phyloP scores from a whole-genome alignment of 495 filamentous ascomycete genomes.

The Margaritispora aquatica region DNA sequence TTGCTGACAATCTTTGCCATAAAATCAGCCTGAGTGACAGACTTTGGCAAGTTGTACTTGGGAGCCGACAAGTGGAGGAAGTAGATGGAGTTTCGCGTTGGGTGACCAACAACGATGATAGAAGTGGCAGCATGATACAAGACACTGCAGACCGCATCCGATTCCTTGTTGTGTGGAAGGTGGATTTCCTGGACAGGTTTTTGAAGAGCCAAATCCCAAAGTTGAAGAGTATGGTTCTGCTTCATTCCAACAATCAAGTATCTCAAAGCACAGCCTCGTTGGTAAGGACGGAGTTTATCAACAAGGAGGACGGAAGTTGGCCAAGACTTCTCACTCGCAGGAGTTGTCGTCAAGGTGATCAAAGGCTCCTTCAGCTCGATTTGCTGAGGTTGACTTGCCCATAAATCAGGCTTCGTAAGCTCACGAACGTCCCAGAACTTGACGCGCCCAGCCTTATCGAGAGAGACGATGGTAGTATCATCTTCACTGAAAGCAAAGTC shows the following conservation, averaged over 20 bases:
- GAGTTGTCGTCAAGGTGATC: slow-evolving; percentile 69
- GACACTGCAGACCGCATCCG: slow-evolving; percentile 93
- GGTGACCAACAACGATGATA: slow-evolving; percentile 92
- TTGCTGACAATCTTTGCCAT: slow-evolving; percentile 68
- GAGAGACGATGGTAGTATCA: slow-evolving; percentile 86
- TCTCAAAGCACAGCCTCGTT: slow-evolving; percentile 75
- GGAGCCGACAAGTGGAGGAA: slow-evolving; percentile 92
- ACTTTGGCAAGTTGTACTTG: slow-evolving; percentile 69
- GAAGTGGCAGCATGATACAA: slow-evolving; percentile 84
- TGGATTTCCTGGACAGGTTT: slow-evolving; percentile 96
- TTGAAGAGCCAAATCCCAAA: slow-evolving; percentile 94
- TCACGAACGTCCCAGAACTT: slow-evolving; percentile 96
- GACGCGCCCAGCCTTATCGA: slow-evolving; percentile 91
- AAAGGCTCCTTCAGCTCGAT: slow-evolving; percentile 73
- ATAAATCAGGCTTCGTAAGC: slow-evolving; percentile 48
- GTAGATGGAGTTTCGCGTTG: slow-evolving; percentile 94
- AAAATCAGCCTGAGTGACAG: slow-evolving; percentile 81
- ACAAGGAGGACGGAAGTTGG: slow-evolving; percentile 93
- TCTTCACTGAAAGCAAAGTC: slow-evolving; percentile 97
- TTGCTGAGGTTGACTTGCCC: slow-evolving; percentile 9
- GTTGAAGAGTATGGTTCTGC: slow-evolving; percentile 96
- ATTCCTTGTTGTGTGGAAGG: slow-evolving; percentile 93
- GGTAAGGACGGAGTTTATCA: slow-evolving; percentile 88
- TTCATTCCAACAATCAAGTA: slow-evolving; percentile 98
- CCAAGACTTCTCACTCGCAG: slow-evolving; percentile 80